Evolutionary conservation across 192 early-diverging fungal genomes (phyloP), one percentile per base, ranked within the genome.

Genomic region (Mortierella claussenii): DNA sequence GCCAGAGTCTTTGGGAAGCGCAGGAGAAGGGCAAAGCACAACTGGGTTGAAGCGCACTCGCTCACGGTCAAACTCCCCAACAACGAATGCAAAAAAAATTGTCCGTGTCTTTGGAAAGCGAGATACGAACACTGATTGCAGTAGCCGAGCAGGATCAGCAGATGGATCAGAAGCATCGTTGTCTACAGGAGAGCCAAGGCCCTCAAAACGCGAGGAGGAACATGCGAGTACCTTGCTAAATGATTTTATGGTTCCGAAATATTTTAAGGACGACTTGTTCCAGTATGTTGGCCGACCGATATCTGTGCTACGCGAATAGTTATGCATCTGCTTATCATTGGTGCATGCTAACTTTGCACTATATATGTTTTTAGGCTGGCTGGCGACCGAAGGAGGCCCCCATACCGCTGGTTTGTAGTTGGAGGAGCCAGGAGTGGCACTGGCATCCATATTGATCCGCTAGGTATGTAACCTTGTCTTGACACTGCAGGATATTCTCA

Each of bases 381-480:
- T 20, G 90, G 92, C 17, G 79, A 83, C 27, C 53, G 78, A 20
- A 70, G 87, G 18, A 65, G 92, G 44, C 93, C 91, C 18, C 93
- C 93, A 11, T 89, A 85, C 56, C 85, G 91, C 13, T 95, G 93
- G 92, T 81, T 95, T 37, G 91, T 95, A 11, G 83, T 86, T 24
- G 93, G 93, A 10, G 86, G 88, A 15, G 83, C 84, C 15, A 82
- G 92, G 17, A 88, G 84, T 59, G 93, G 93, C 7, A 93, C 93
- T 12, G 92, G 92, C 17, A 87, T 88, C 36, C 86, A 87, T 43
- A 80, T 83, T 30, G 92, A 95, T 60, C 93, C 93, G 21, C 78
- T 94, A 21, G 73, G 71, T 75, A 54, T 40, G 42, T 3, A 42
- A 12, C 30, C 47, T 12, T 23, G 5, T 45, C n/a, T n/a, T n/a